Evolutionary conservation across 148 eudicot species (phyloP).

Genomic region (Hydrangea macrophylla): DNA sequence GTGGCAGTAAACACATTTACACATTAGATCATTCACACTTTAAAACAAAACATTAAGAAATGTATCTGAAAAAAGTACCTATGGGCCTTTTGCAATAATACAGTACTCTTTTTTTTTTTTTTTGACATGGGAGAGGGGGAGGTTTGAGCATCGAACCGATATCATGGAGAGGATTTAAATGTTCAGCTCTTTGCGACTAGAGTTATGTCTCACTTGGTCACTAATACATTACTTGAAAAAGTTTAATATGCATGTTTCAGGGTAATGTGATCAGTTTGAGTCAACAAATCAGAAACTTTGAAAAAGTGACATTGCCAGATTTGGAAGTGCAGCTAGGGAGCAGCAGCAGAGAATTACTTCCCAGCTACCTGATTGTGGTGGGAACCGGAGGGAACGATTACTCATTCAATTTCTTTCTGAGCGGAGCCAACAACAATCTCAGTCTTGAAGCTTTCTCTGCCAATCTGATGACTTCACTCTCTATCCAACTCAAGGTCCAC

Average conservation of each 20-base stretch:
- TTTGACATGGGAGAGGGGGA: too few species aligned
- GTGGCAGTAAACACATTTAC: too few species aligned
- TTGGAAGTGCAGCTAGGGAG: conserved; percentile 22
- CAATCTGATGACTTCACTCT: conserved; percentile 23
- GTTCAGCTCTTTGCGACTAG: too few species aligned
- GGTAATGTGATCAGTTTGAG: conserved; percentile 29
- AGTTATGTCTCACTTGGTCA: too few species aligned
- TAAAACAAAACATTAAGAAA: too few species aligned
- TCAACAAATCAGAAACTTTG: conserved; percentile 32
- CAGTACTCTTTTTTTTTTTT: too few species aligned
- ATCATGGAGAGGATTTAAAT: too few species aligned
- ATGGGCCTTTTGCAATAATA: too few species aligned
- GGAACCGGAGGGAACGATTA: conserved; percentile 45
- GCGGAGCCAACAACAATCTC: conserved; percentile 11
- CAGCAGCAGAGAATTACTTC: conserved; percentile 12
- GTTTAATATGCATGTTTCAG: conserved; percentile 18
- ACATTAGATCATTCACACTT: too few species aligned
- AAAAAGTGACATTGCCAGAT: conserved; percentile 34
- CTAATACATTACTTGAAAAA: too few species aligned
- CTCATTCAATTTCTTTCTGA: conserved; percentile 29
- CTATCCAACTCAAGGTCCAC: conserved; percentile 30
- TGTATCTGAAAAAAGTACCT: too few species aligned
- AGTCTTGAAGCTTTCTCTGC: conserved; percentile 29
- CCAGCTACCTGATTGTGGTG: conserved; percentile 31
- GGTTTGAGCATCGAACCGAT: too few species aligned